Base-by-base conservation (phyloP, 1,284 basidiomycete species). In the Xerocomus minutiporus region DNA sequence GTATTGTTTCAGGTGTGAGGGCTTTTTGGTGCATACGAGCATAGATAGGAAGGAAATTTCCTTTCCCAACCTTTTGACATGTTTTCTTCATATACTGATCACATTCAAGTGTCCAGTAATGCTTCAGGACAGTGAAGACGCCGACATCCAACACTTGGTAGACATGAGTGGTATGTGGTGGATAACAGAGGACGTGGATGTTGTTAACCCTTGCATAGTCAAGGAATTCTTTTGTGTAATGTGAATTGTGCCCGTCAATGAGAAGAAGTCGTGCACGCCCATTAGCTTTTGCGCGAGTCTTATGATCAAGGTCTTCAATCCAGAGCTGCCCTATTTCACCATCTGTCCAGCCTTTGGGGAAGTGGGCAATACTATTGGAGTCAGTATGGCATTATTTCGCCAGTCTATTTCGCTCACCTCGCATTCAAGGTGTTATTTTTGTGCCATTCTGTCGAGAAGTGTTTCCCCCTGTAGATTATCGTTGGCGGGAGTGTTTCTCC, bases 181-280 rank as follows among this genome's bases (percentile, higher is more conserved):
- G 31, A 44, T 44, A 32, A 28, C 43, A 44, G 8, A 44, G 12
- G 12, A 38, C n/a, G 17, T 38, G 43, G 5, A 44, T 32, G 3
- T 44, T 31, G 7, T 44, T 31, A 5, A 13, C n/a, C 23, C 17
- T 32, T 5, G 29, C 29, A 32, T 44, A 32, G 8, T 32, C 29
- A 6, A 44, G 29, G 43, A 44, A 44, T 9, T 32, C 43, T 20
- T 13, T 8, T 11, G 17, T 32, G 7, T 32, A 44, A 13, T 44
- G 43, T 17, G 17, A 53, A 11, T 53, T 48, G 15, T 53, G 46
- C 2, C 46, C 23, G n/a, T 53, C 42, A 5, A 53, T 23, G 9
- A 52, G 41, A 3, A 53, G 51, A 3, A 53, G 26, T 1, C n/a
- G 4, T 1, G 42, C 3, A 7, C 20, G 23, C 3, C 35, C 29